Percentiles rank a stretch among this genome's conserved stretches.
Conservation (phyloP, 1,284 basidiomycete genomes). For the Irpex rosettiformis region DNA sequence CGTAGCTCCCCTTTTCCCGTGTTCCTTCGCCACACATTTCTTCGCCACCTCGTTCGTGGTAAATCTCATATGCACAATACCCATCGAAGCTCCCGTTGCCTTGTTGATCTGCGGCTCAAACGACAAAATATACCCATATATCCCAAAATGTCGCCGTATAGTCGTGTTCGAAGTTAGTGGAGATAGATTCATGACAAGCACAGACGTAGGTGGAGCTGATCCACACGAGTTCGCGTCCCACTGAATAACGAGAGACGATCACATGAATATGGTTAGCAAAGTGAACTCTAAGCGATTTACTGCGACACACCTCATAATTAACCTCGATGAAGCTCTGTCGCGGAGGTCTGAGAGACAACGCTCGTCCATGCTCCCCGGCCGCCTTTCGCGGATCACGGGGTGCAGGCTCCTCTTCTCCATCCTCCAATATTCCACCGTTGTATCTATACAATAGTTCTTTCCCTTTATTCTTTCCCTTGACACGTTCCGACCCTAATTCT, state of each 20-base stretch:
- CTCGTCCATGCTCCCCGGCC: conserved; percentile 32
- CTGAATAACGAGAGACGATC: conserved; percentile 36
- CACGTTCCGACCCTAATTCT: conserved; percentile 37
- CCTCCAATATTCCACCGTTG: conserved; percentile 49
- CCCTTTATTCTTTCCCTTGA: conserved; percentile 60
- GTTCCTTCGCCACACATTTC: conserved; percentile 58
- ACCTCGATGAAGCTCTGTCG: conserved; percentile 45
- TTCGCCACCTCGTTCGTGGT: conserved; percentile 56
- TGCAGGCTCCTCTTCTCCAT: conserved; percentile 40
- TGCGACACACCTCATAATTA: conserved; percentile 59
- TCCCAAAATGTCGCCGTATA: conserved; percentile 67
- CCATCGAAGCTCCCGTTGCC: conserved; percentile 78
- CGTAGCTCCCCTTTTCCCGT: conserved; percentile 46
- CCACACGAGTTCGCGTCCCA: conserved; percentile 77
- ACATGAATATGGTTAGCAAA: conserved; percentile 1
- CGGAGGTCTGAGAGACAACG: conserved; percentile 30
- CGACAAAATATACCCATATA: conserved; percentile 65
- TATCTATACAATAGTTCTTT: conserved; percentile 56
- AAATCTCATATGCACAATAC: conserved; percentile 80
- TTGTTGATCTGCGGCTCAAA: conserved; percentile 83
- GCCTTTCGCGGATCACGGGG: conserved; percentile 57
- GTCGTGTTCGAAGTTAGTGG: conserved; percentile 66
- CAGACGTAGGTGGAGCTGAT: conserved; percentile 70
- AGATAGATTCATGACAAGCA: conserved; percentile 75
- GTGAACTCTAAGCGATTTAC: background rate